Conservation (phyloP, 164 flowering plant species). For the Cinnamomum chago region DNA sequence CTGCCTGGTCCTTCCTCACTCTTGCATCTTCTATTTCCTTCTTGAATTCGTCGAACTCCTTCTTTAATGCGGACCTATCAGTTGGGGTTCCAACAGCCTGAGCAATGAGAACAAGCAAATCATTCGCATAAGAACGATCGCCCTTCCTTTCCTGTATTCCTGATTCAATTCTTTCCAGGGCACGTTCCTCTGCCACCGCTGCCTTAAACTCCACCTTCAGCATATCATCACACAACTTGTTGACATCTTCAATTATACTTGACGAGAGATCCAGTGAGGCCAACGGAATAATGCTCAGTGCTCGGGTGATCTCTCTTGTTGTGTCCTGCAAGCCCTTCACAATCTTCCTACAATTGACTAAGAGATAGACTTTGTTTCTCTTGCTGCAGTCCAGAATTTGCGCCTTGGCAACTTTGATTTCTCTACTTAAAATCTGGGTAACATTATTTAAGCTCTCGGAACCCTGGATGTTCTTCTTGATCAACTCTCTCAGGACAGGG, state of each 20-base stretch:
- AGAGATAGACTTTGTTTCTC: slow-evolving; percentile 54
- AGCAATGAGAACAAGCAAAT: slow-evolving; percentile 49
- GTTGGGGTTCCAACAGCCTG: slow-evolving; percentile 58
- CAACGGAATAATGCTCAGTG: slow-evolving; percentile 48
- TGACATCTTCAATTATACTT: slow-evolving; percentile 38
- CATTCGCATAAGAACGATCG: slow-evolving; percentile 61
- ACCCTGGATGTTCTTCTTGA: slow-evolving; percentile 18
- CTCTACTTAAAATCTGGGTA: slow-evolving; percentile 38
- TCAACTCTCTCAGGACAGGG: slow-evolving; percentile 47
- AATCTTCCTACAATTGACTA: slow-evolving; percentile 46
- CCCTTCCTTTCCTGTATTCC: slow-evolving; percentile 64
- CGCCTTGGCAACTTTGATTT: slow-evolving; percentile 41
- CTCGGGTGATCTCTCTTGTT: slow-evolving; percentile 51
- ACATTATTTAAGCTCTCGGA: slow-evolving; percentile 38
- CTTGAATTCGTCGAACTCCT: slow-evolving; percentile 63
- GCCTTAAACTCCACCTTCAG: slow-evolving; percentile 47
- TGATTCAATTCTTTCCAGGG: slow-evolving; percentile 55
- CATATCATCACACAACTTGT: slow-evolving; percentile 39
- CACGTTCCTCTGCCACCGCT: slow-evolving; percentile 51
- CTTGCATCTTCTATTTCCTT: slow-evolving; percentile 51
- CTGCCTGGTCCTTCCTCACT: slow-evolving; percentile 57
- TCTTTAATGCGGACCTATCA: slow-evolving; percentile 41
- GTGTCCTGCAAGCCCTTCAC: slow-evolving; percentile 34
- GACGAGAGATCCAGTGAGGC: slow-evolving; percentile 47
- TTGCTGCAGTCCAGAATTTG: slow-evolving; percentile 44